These are phyloP conservation scores for Puccinia hordei DNA, from an alignment of 1,284 basidiomycete species.

Conservation along the genomic window DNA sequence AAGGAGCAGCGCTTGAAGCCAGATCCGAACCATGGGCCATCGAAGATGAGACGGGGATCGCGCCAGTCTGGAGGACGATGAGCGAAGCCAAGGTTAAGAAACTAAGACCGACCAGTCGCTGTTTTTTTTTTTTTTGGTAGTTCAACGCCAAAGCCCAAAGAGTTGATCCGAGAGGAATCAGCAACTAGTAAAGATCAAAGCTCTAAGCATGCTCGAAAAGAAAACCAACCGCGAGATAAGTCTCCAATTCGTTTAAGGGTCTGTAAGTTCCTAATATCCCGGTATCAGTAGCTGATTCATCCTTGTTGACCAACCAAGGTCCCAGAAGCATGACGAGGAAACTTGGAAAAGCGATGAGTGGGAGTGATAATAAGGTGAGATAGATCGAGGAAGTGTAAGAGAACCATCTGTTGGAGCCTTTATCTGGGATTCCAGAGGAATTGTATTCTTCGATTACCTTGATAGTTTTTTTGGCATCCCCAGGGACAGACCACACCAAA, in stretches of 20 bases:
- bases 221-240: conserved; percentile 25
- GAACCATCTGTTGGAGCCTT: conserved; percentile 22
- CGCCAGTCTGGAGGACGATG: conserved; percentile 33
- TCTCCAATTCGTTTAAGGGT: conserved; percentile 26
- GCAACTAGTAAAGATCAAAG: neutral
- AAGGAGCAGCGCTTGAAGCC: neutral
- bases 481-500: neutral
- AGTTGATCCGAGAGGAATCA: neutral
- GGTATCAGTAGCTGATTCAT: neutral
- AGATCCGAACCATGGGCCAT: neutral
- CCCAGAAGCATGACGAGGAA: conserved; percentile 24
- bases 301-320: conserved; percentile 14
- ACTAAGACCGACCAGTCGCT: conserved; percentile 33
- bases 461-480: neutral
- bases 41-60: conserved; percentile 24
- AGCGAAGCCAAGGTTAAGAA: conserved; percentile 24
- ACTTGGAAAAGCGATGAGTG: conserved; percentile 22
- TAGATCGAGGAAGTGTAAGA: conserved; percentile 14
- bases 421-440: conserved; percentile 36
- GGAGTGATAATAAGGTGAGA: conserved; percentile 15
- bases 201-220: neutral
- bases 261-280: conserved; percentile 4
- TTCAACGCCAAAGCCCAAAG: neutral
- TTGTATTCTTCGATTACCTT: conserved; percentile 31
- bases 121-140: neutral